Evolutionary conservation across 257 asterid species (phyloP), one percentile per base, ranked within the genome.

Genomic region (Linderniella brevidens): DNA sequence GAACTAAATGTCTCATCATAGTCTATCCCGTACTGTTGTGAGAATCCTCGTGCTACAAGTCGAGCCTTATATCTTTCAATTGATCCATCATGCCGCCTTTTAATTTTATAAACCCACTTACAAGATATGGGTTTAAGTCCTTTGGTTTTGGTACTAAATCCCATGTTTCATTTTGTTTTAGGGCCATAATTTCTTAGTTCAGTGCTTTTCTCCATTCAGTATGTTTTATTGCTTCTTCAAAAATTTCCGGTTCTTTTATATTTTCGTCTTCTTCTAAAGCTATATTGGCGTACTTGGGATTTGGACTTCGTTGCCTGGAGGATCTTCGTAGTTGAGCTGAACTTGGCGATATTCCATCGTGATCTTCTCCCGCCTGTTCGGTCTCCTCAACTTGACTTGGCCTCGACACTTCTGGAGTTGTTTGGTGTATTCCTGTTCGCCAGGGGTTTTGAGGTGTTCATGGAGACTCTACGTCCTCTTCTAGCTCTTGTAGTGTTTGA

Each of bases 1-100:
- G 45, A 54, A 54, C 56, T 61, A 40, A 54, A 54, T 13, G 47
- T 54, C 35, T 61, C 56, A 32, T 54, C 61, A 39, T 53, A 38
- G 41, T 60, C 60, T 11, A 54, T 11, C 16, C 64, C 42, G 37
- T 58, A 50, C 19, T 58, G 20, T 17, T 50, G 52, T n/a, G 37
- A 58, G 51, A 50, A 58, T 5, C 52, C 47, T 13, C 37, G 19
- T 39, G 58, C 58, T 12, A 58, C 52, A 25, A 50, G 12, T 0
- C 46, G 52, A 19, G 52, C 46, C 37, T 59, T 59, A 35, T 59
- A n/a, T 10, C 17, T 52, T 42, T 52, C 46, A 5, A 59, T 46
- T 44, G 55, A 60, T 13, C 54, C 54, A 46, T 43, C 35, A 7
- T 41, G 3, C 0, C 42, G 40, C 41, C 19, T 19, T 59, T 59